Percentiles rank a stretch among this genome's conserved stretches.
phyloP scores from a whole-genome alignment of 345 rosid species.

The Microthlaspi erraticum region DNA sequence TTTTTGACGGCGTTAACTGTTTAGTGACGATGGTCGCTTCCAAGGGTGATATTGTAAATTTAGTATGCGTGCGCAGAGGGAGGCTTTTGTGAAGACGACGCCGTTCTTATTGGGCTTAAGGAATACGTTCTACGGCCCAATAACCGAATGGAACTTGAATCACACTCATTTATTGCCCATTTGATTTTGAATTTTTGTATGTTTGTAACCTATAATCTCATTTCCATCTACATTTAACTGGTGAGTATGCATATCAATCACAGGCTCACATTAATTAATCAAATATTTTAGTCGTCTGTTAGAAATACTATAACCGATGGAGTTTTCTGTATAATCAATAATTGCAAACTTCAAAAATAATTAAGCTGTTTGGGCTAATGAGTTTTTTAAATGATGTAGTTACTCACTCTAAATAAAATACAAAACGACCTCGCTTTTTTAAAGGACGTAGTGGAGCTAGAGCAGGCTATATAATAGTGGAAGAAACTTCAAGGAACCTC shows the following conservation, averaged over 20 bases:
- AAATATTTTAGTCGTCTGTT: neutral
- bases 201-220: neutral
- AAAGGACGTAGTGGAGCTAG: conserved; percentile 28
- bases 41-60: conserved; percentile 29
- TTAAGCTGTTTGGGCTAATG: conserved; percentile 3
- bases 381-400: neutral
- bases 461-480: conserved; percentile 21
- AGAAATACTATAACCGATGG: conserved; percentile 2
- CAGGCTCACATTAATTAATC: neutral
- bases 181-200: neutral
- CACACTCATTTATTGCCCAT: neutral
- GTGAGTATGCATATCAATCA: neutral
- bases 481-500: conserved; percentile 41
- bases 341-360: neutral
- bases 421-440: neutral
- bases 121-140: neutral
- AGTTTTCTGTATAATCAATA: neutral
- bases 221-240: neutral
- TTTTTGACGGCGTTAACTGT: conserved; percentile 38
- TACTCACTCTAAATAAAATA: neutral
- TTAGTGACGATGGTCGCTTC: neutral
- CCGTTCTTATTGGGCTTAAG: conserved; percentile 7
- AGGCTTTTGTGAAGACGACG: neutral
- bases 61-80: neutral
- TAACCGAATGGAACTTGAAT: neutral